Base-by-base conservation (phyloP, 805 yeast species). In the Zygosaccharomyces bisporus region DNA sequence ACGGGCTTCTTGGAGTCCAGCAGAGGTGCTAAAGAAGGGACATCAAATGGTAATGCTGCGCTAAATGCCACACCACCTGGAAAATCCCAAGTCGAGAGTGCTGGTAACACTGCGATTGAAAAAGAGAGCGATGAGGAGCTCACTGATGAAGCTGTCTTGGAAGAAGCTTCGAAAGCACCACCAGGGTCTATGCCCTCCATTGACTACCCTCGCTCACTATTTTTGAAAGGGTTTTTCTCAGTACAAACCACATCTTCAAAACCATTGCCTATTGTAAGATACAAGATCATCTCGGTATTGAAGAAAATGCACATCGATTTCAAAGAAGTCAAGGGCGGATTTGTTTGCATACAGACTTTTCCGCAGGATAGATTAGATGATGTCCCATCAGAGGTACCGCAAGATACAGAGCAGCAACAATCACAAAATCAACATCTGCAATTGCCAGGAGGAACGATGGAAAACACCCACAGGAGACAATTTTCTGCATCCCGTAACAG, bases 161-260 rank as follows among this genome's bases (percentile, higher is more conserved):
- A 64, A 10, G 64, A 66, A 42, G 77, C 77, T 13, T 72, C 75
- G 12, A 68, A 69, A 48, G 89, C 95, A 10, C 77, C 80, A 45
- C 79, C 83, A 2, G 87, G 86, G 44, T 68, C 84, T 12, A 89
- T 90, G 96, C 95, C 95, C 20, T 88, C 96, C 0, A 88, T 91
- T 62, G 96, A 90, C 59, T 87, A 81, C 60, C 95, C 96, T 48
- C 84, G 84, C 67, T 90, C 95, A 1, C 75, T 90, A 52, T 89
- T 88, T 70, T 74, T 90, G 63, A 87, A 89, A 61, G 97, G 97
- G 1, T 90, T 91, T 60, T 90, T 90, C 67, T 82, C 91, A 47
- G 97, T 90, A 39, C 96, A 90, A 67, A 86, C 95, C 1, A 90
- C 98, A 0, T 88, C 96, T 2, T 86, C 96, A 3, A 88, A 88